Base-by-base conservation (phyloP, 1,284 basidiomycete genomes). In the Pholiota adiposa region DNA sequence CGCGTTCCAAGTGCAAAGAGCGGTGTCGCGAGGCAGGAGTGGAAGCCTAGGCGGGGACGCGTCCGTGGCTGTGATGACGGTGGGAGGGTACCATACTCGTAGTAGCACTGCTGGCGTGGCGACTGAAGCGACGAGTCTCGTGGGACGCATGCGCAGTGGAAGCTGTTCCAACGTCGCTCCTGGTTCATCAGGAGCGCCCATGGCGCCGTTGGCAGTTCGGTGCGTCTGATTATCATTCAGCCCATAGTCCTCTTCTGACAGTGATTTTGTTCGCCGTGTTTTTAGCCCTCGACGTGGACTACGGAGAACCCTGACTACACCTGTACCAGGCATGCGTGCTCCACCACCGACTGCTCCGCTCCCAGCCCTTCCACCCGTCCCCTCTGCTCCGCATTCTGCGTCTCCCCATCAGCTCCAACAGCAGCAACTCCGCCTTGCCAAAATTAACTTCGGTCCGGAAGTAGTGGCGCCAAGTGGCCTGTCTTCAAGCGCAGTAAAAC, bases 121-220 rank as follows among this genome's bases (percentile, higher is more conserved):
- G 2, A 69, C 65, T 0, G 72, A 78, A 43, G 66, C 55, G 7
- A 78, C 74, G 0, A 78, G 79, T 63, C 66, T 82, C 4, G 71
- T 79, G 33, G 75, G 78, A 14, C 71, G 84, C 50, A 68, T 83
- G 67, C 73, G 84, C 48, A 84, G 82, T 59, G 82, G 82, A 2
- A 85, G 84, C 58, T 63, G 60, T 50, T 64, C 63, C 38, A 67
- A 76, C 34, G 69, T 76, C 48, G 64, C 67, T 6, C 51, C 61
- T 21, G 33, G 61, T 34, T n/a, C 50, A 14, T 59, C 58, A 33
- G 58, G 59, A 44, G 44, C 53, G 21, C 41, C 50, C 21, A 40
- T 44, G 12, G 51, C 46, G 52, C 19, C 60, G 34, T 49, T 53
- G 31, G 60, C 58, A 29, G 34, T 49, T 4, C 64, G 77, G 79